These are phyloP conservation scores for Kwoniella dendrophila DNA, from an alignment of 768 basidiomycete species.

Conservation along the genomic window DNA sequence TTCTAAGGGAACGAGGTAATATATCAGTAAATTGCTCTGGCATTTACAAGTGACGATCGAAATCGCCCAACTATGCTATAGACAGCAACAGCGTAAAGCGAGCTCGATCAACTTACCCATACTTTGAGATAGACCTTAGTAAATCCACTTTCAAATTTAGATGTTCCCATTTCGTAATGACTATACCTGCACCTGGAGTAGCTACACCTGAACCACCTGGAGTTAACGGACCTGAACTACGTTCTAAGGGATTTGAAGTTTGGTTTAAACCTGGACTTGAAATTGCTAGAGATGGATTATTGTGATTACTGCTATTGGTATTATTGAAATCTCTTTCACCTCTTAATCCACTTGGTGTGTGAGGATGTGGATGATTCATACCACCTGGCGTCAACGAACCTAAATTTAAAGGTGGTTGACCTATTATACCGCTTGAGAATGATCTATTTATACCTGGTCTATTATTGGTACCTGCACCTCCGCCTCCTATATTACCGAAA, in stretches of 20 bases:
- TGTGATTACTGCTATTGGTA: background rate
- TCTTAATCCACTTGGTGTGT: constrained; percentile 18
- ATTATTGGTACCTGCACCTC: background rate
- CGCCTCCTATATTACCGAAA: background rate
- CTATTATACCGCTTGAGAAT: constrained; percentile 34
- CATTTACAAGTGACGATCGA: too few species aligned
- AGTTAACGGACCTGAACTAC: constrained; percentile 17
- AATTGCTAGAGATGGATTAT: constrained; percentile 7
- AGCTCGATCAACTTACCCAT: constrained; percentile 88
- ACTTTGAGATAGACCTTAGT: constrained; percentile 83
- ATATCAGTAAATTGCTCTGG: too few species aligned
- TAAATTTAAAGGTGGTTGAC: constrained; percentile 13
- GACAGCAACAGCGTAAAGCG: too few species aligned
- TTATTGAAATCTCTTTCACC: background rate
- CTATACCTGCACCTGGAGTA: constrained; percentile 56
- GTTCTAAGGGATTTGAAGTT: too few species aligned
- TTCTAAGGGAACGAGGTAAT: constrained; percentile 59
- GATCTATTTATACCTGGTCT: constrained; percentile 34
- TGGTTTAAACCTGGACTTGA: background rate
- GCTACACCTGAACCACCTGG: constrained; percentile 30
- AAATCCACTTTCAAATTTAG: constrained; percentile 81
- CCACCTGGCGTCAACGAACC: background rate
- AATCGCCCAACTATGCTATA: too few species aligned
- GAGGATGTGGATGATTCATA: constrained; percentile 7
- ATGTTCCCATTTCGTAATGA: constrained; percentile 96